Base-by-base conservation (phyloP, 1,284 basidiomycete species). In the Inonotus obliquus region DNA sequence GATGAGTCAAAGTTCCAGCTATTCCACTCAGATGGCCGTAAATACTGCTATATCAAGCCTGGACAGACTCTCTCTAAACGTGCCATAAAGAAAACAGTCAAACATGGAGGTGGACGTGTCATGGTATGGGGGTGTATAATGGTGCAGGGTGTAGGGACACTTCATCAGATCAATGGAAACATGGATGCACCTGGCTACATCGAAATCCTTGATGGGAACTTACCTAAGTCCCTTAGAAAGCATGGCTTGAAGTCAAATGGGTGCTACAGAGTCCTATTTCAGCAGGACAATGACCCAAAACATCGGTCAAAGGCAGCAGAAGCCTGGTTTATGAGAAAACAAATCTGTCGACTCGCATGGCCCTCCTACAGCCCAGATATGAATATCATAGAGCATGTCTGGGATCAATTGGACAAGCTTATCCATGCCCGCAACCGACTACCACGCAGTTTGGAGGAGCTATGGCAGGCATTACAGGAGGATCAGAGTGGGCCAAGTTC, bases 361-460 rank as follows among this genome's bases (percentile, higher is more conserved):
- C 71, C 74, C 14, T 65, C 75, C 2, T 64, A 65, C 29, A 70
- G 66, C 49, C 75, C 75, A n/a, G 73, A 79, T 69, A 70, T 77
- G 61, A 77, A 75, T 65, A 69, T 72, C 39, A 74, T 76, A 7
- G 72, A 77, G 65, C 69, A 76, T 69, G 62, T 72, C 7, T 77
- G 75, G 74, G 65, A 69, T 29, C 54, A 72, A 38, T 64, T 75
- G 9, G 68, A 75, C 19, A 48, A 49, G 7, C 51, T 19, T 29
- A 59, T 74, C 1, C 61, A 65, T 44, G 29, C 49, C 35, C 53
- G 52, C 4, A 56, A 59, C 17, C 63, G 65, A 5, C 66, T 65
- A 9, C 73, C 73, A 19, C 41, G 9, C 1, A 69, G 65, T 59
- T 17, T 45, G 7, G 66, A 69, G 23, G 63, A 72, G 48, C 59